Conservation (phyloP, 2,329 filamentous ascomycete genomes). For the Verticillium alfalfae region DNA sequence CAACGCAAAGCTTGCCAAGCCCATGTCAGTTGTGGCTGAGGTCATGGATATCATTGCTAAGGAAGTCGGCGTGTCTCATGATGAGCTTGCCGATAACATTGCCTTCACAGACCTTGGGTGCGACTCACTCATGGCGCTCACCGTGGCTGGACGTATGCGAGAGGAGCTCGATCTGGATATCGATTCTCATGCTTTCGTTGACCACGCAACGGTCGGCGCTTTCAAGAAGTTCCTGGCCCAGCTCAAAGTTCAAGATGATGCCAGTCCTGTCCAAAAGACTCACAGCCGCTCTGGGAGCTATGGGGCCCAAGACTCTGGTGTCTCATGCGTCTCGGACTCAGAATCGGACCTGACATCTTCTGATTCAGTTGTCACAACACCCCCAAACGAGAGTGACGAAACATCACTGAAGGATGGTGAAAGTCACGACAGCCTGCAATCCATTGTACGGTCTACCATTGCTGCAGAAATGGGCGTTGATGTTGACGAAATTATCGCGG, state of each 20-base stretch:
- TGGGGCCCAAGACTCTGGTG: slow-evolving; percentile 22
- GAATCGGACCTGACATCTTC: slow-evolving; percentile 35
- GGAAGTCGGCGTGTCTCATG: slow-evolving; percentile 48
- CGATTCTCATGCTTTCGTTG: slow-evolving; percentile 46
- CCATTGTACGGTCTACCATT: slow-evolving; percentile 59
- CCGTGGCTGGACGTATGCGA: slow-evolving; percentile 49
- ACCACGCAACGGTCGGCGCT: slow-evolving; percentile 47
- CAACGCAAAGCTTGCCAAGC: slow-evolving; percentile 41
- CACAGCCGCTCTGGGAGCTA: slow-evolving; percentile 14
- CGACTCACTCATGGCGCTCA: slow-evolving; percentile 57
- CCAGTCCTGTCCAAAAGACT: not conserved
- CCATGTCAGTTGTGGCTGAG: slow-evolving; percentile 32
- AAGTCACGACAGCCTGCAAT: slow-evolving; percentile 37
- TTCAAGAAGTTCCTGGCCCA: slow-evolving; percentile 40
- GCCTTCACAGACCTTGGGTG: slow-evolving; percentile 53
- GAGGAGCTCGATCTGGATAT: slow-evolving; percentile 53
- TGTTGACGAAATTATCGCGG: slow-evolving; percentile 53
- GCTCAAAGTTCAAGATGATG: slow-evolving; percentile 21
- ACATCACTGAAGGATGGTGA: slow-evolving; percentile 37
- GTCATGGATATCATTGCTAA: slow-evolving; percentile 50
- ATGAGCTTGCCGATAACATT: slow-evolving; percentile 51
- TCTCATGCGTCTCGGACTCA: slow-evolving; percentile 33
- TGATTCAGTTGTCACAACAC: slow-evolving; percentile 48
- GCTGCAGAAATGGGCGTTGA: slow-evolving; percentile 70
- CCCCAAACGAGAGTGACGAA: slow-evolving; percentile 41